A percentile compares a stretch with the other conserved stretches of the same genome.
These are phyloP conservation scores for Plasmodium blacklocki DNA, from an alignment of 169 alveolate species.

Conservation along the genomic window DNA sequence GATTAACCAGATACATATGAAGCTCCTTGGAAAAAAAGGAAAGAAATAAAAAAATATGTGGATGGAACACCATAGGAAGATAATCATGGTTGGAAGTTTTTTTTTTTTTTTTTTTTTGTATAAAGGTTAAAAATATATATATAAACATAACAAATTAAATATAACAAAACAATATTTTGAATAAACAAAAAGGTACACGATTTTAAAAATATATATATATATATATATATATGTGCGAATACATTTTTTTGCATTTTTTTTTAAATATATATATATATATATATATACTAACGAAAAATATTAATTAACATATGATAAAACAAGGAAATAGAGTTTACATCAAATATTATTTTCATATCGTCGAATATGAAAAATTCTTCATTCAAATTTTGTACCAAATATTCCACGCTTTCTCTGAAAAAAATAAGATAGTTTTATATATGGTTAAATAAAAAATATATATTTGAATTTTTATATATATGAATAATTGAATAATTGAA, in stretches of 20 bases:
- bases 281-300: slow-evolving; percentile 7
- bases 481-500: no score
- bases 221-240: no score
- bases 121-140: no score
- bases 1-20: slow-evolving; percentile 44
- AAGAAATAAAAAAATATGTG: not conserved
- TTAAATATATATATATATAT: no score
- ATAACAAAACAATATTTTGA: no score
- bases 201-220: no score
- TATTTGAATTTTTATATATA: no score
- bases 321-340: slow-evolving; percentile 24
- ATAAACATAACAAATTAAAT: no score
- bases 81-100: no score
- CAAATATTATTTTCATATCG: slow-evolving; percentile 35
- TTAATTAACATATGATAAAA: slow-evolving; percentile 55
- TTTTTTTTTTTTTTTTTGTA: no score
- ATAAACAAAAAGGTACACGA: no score
- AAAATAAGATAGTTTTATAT: slow-evolving; percentile 2
- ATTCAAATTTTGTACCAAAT: slow-evolving; percentile 10
- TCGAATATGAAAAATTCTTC: slow-evolving; percentile 32
- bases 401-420: slow-evolving; percentile 61
- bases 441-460: not conserved
- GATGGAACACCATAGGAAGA: not conserved
- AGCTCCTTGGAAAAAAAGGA: slow-evolving; percentile 23
- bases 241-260: no score